Evolutionary conservation across 306 rosid species (phyloP).

Genomic region (Argentina anserina): DNA sequence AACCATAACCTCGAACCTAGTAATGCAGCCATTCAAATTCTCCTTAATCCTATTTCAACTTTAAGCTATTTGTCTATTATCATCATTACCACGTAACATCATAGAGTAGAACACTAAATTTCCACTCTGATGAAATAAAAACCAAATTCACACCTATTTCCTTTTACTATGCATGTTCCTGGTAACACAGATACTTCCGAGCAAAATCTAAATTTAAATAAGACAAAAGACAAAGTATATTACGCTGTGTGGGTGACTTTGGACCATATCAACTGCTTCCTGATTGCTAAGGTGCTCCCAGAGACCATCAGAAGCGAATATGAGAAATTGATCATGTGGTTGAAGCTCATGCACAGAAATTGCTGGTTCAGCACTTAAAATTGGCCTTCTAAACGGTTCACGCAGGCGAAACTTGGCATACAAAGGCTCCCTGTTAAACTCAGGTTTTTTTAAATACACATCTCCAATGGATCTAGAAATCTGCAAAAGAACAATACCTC

Average conservation of each 20-base stretch:
- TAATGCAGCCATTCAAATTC: not conserved
- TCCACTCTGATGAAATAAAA: not conserved
- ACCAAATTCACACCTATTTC: not conserved
- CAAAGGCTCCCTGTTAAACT: slow-evolving; percentile 76
- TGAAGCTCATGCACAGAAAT: slow-evolving; percentile 69
- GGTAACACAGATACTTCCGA: not conserved
- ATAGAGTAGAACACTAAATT: not conserved
- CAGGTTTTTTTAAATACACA: slow-evolving; percentile 69
- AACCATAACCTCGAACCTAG: not conserved
- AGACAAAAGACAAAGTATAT: slow-evolving; percentile 25
- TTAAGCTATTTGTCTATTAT: not conserved
- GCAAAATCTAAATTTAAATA: slow-evolving; percentile 7
- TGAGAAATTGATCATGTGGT: slow-evolving; percentile 65
- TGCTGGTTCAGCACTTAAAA: slow-evolving; percentile 82
- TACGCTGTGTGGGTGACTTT: slow-evolving; percentile 66
- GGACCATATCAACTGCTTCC: slow-evolving; percentile 83
- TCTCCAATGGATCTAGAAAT: slow-evolving; percentile 84
- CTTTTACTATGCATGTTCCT: not conserved
- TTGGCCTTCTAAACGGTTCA: slow-evolving; percentile 64
- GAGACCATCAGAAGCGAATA: slow-evolving; percentile 91
- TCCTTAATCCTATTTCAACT: not conserved
- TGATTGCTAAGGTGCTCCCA: slow-evolving; percentile 95
- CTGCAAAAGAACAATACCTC: slow-evolving; percentile 35
- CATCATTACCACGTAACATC: not conserved
- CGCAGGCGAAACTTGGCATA: slow-evolving; percentile 74